Percentiles rank a stretch among this genome's conserved stretches.
phyloP scores from a whole-genome alignment of 2,329 filamentous ascomycete species.

The Monilinia laxa region DNA sequence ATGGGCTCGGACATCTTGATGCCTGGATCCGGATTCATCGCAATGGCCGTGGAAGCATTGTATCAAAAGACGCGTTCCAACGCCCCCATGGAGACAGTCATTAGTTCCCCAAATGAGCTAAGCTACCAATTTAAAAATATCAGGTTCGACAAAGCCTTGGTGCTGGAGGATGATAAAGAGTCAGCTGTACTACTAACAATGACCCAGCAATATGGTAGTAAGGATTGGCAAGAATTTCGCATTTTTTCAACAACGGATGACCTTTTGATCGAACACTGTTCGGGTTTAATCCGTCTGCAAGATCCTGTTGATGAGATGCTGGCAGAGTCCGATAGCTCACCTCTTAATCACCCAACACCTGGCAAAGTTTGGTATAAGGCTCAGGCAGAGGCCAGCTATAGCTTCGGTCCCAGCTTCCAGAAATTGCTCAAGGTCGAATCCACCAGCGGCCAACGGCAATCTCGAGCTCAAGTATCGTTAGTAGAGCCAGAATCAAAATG shows the following conservation, averaged over 20 bases:
- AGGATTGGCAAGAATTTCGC: conserved; percentile 17
- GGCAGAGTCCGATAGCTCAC: background rate
- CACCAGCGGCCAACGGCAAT: conserved; percentile 15
- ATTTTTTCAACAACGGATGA: conserved; percentile 1
- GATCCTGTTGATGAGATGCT: background rate
- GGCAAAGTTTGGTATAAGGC: conserved; percentile 18
- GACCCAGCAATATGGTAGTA: background rate
- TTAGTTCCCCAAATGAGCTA: background rate
- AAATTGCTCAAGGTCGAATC: conserved; percentile 9
- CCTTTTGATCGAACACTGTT: conserved; percentile 11
- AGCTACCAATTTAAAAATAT: conserved; percentile 16
- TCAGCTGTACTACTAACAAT: background rate
- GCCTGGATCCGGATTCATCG: conserved; percentile 39
- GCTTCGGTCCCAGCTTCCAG: background rate
- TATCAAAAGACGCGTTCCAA: conserved; percentile 20
- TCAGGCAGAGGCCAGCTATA: background rate
- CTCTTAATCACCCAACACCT: conserved; percentile 9
- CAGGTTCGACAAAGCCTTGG: conserved; percentile 20
- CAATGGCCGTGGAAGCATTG: conserved; percentile 32
- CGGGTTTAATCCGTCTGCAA: conserved; percentile 11
- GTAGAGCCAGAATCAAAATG: too few relatives aligned
- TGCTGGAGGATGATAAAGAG: conserved; percentile 14
- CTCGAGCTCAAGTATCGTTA: background rate
- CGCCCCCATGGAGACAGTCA: background rate
- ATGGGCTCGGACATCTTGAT: conserved; percentile 52